Evolutionary conservation across 75 land plant species (phyloP), one percentile per base, ranked within the genome.

Genomic region (Pseudotsuga menziesii): DNA sequence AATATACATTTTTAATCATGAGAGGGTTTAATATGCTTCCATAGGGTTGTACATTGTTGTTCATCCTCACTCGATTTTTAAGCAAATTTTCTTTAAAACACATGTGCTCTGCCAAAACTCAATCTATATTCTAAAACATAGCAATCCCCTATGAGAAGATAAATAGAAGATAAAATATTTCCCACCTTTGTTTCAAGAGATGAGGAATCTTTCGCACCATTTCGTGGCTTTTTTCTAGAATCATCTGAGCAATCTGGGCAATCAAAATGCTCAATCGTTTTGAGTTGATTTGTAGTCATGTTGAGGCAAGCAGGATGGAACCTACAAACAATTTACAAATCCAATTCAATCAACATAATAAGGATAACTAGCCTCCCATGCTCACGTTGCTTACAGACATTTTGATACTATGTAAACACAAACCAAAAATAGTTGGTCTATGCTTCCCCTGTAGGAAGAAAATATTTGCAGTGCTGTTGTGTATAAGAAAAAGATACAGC

Each of bases 241-340:
- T 73, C 75, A 22, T 73, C 75, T 73, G 32, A 25, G 57, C 75
- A 73, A 27, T 56, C 75, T 3, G 58, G 75, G 57, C 75, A 73
- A 26, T 13, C 55, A 56, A 73, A 73, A 73, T 73, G 75, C 27
- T 73, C 75, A 73, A 73, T 73, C 55, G 58, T 73, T 73, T 73
- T 73, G 29, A 73, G 57, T 56, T 56, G 75, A 73, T 17, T 73
- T 14, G 20, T 16, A 27, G 35, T 73, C 75, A 73, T 23, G 35
- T 73, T 56, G 27, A 73, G 41, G 54, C 75, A 73, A 3, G 75
- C 36, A 25, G 75, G 75, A 56, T 73, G 75, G 25, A 55, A 73
- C 75, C 75, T 73, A 17, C 29, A 17, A 19, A 73, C 22, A 73
- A 54, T 4, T 25, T 55, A 73, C 35, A 55, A 73, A 73, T n/a